These are phyloP conservation scores for Nicotiana tabacum DNA, from an alignment of 257 asterid genomes.

Conservation along the genomic window DNA sequence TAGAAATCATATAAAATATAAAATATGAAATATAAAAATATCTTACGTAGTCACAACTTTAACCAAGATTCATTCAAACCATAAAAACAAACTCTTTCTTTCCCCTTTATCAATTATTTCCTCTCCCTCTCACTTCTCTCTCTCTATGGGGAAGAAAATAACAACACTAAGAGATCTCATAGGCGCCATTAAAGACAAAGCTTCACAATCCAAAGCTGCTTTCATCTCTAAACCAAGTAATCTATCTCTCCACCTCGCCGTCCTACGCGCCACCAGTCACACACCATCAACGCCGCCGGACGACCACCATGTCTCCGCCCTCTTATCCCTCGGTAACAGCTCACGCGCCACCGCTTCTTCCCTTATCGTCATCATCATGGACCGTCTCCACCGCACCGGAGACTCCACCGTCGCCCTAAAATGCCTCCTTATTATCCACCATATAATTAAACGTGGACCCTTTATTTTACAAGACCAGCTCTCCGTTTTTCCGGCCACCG, in stretches of 20 bases:
- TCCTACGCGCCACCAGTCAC: constrained; percentile 79
- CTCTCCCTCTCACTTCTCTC: not conserved
- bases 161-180: constrained; percentile 29
- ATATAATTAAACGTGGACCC: constrained; percentile 68
- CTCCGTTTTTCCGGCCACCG: constrained; percentile 55
- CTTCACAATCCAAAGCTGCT: constrained; percentile 51
- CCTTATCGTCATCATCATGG: constrained; percentile 56
- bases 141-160: constrained; percentile 23
- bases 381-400: constrained; percentile 72
- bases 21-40: not conserved
- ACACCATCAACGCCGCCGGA: constrained; percentile 42
- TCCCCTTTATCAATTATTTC: not conserved
- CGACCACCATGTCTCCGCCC: constrained; percentile 42
- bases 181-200: constrained; percentile 47
- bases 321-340: constrained; percentile 56
- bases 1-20: not conserved
- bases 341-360: constrained; percentile 78
- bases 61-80: not conserved
- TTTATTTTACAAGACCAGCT: constrained; percentile 87
- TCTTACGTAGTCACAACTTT: not conserved
- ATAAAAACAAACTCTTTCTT: not conserved
- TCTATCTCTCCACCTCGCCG: constrained; percentile 50
- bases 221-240: constrained; percentile 36
- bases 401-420: constrained; percentile 66
- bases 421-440: constrained; percentile 61